Percentiles rank a stretch among this genome's conserved stretches.
Conservation (phyloP, 169 alveolate genomes). For the Hepatocystis sp. region DNA sequence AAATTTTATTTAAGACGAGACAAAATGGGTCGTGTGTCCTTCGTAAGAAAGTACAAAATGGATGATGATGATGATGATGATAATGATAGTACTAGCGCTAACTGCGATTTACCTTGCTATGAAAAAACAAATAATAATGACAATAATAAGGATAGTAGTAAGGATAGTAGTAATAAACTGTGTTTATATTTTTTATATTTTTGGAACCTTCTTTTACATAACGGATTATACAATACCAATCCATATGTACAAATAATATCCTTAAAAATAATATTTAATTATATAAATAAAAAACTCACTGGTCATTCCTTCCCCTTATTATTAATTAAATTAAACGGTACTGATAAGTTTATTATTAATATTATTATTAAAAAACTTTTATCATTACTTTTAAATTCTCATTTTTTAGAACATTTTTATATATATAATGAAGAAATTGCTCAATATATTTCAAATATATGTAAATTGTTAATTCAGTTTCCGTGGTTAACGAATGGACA, state of each 20-base stretch:
- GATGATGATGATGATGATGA: too few relatives aligned
- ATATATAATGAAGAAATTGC: constrained; percentile 60
- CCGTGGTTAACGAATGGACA: constrained; percentile 75
- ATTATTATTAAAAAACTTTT: constrained; percentile 55
- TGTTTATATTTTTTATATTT: constrained; percentile 60
- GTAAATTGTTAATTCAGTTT: constrained; percentile 35
- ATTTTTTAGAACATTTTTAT: constrained; percentile 65
- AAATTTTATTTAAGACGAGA: constrained; percentile 5
- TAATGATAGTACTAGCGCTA: too few relatives aligned
- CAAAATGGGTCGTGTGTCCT: too few relatives aligned
- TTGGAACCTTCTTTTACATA: constrained; percentile 46
- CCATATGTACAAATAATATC: constrained; percentile 72
- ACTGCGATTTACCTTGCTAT: too few relatives aligned
- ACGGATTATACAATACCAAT: constrained; percentile 50
- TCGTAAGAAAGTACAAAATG: too few relatives aligned
- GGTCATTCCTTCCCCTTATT: constrained; percentile 48
- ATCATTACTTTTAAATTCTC: constrained; percentile 60
- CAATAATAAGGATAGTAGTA: too few relatives aligned
- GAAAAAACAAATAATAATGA: constrained; percentile 5
- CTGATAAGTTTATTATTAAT: constrained; percentile 52
- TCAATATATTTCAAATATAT: constrained; percentile 21
- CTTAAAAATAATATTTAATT: constrained; percentile 35
- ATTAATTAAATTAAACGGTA: constrained; percentile 31
- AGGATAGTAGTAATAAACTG: too few relatives aligned
- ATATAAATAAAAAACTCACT: constrained; percentile 41